These are phyloP conservation scores for Galium porrigens DNA, from an alignment of 305 asterid species.

Conservation along the genomic window DNA sequence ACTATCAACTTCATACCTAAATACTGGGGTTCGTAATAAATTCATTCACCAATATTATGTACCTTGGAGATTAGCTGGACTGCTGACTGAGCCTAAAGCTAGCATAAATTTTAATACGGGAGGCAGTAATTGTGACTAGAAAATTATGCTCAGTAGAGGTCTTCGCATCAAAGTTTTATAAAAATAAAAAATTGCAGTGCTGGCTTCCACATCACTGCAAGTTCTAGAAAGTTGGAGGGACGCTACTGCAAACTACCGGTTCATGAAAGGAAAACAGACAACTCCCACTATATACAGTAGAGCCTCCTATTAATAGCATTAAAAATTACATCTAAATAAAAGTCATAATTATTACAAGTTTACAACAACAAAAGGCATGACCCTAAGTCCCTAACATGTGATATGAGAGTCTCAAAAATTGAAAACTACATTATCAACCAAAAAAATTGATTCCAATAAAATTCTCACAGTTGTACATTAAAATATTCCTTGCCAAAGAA, in stretches of 20 bases:
- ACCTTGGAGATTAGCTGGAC: neutral
- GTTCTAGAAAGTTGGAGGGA: neutral
- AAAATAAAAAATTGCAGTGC: neutral
- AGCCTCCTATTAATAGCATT: neutral
- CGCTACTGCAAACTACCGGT: neutral
- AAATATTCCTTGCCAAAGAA: neutral
- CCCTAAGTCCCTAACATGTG: neutral
- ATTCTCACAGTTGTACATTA: neutral
- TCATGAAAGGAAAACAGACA: neutral
- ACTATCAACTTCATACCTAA: neutral
- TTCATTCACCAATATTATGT: neutral
- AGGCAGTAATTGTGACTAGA: neutral
- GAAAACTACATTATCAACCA: too few species aligned
- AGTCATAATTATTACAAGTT: neutral
- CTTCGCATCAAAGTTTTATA: neutral
- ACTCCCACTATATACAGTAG: neutral
- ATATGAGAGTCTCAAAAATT: neutral
- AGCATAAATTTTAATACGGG: too few species aligned
- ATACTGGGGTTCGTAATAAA: neutral
- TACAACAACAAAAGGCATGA: neutral
- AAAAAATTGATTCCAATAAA: too few species aligned
- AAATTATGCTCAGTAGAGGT: neutral
- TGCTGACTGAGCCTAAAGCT: too few species aligned
- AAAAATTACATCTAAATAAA: neutral
- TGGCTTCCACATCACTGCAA: neutral